Conservation (phyloP, 768 basidiomycete species). For the Macrolepiota fuliginosa region DNA sequence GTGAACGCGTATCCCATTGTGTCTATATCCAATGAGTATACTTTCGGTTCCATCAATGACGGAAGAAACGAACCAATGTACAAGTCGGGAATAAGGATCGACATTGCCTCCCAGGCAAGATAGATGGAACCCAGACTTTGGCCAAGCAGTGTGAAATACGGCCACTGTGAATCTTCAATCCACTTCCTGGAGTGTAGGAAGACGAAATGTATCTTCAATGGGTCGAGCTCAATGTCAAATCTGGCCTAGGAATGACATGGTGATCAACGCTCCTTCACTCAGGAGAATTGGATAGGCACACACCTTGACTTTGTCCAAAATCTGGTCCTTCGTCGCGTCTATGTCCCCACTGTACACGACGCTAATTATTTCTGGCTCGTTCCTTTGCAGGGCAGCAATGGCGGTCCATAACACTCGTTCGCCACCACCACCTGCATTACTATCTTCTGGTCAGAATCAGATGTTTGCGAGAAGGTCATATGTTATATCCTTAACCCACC, state of each 20-base stretch:
- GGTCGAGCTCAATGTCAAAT: slow-evolving; percentile 75
- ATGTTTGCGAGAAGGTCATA: slow-evolving; percentile 6
- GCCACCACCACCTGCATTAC: slow-evolving; percentile 96
- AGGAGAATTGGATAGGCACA: slow-evolving; percentile 14
- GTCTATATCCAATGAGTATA: slow-evolving; percentile 45
- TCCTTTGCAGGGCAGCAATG: slow-evolving; percentile 69
- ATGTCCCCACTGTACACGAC: slow-evolving; percentile 90
- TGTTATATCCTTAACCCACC: slow-evolving; percentile 46
- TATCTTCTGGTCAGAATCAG: slow-evolving; percentile 40
- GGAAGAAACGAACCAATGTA: slow-evolving; percentile 68
- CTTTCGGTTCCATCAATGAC: not conserved
- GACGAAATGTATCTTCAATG: slow-evolving; percentile 73
- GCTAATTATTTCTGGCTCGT: slow-evolving; percentile 60
- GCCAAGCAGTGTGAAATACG: slow-evolving; percentile 86
- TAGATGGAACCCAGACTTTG: slow-evolving; percentile 88
- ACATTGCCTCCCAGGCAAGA: slow-evolving; percentile 82
- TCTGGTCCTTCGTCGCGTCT: slow-evolving; percentile 75
- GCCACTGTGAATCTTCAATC: slow-evolving; percentile 84
- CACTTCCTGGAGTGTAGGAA: slow-evolving; percentile 67
- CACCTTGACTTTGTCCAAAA: slow-evolving; percentile 81
- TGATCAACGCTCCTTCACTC: not conserved
- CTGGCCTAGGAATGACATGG: slow-evolving; percentile 47
- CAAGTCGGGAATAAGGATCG: slow-evolving; percentile 78
- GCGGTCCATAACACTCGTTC: slow-evolving; percentile 96
- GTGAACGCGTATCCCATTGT: slow-evolving; percentile 99